Evolutionary conservation across 2,329 filamentous ascomycete genomes (phyloP).

Genomic region (Chaetomium olivaceum): DNA sequence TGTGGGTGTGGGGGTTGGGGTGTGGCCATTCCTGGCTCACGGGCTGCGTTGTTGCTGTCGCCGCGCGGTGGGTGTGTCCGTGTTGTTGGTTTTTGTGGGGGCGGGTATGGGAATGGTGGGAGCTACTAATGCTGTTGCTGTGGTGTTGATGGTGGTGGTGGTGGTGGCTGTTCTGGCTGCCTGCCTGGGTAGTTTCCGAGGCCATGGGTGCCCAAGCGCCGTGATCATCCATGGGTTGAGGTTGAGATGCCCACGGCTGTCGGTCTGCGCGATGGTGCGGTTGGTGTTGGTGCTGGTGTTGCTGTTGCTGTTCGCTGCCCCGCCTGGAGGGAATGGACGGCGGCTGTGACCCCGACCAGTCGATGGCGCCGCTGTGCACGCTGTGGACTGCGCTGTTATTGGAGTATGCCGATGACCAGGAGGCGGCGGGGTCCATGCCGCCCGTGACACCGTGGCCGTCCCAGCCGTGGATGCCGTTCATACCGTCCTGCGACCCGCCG

Average conservation of each 20-base stretch:
- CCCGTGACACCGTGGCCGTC: not conserved
- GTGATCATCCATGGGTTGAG: slow-evolving; percentile 6
- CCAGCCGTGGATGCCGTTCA: slow-evolving; percentile 16
- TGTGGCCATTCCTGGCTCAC: no score
- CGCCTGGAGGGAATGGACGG: not conserved
- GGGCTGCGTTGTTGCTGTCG: no score
- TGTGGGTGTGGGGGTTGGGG: no score
- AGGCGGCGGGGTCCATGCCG: not conserved
- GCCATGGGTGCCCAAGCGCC: slow-evolving; percentile 15
- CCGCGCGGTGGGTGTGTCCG: no score
- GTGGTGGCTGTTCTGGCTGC: not conserved
- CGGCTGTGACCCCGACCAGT: slow-evolving; percentile 13
- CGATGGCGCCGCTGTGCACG: not conserved
- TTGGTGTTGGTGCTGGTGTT: slow-evolving; percentile 3
- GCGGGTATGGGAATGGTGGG: not conserved
- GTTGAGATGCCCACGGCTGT: slow-evolving; percentile 2
- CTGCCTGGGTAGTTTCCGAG: not conserved
- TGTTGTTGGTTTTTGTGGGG: not conserved
- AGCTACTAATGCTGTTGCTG: not conserved
- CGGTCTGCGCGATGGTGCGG: slow-evolving; percentile 7
- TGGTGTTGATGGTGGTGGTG: not conserved
- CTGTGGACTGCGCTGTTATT: not conserved
- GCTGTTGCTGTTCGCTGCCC: not conserved
- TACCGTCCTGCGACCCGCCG: slow-evolving; percentile 11
- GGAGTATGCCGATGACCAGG: slow-evolving; percentile 14